phyloP scores from a whole-genome alignment of 805 yeast species.

The Myxozyma udenii region DNA sequence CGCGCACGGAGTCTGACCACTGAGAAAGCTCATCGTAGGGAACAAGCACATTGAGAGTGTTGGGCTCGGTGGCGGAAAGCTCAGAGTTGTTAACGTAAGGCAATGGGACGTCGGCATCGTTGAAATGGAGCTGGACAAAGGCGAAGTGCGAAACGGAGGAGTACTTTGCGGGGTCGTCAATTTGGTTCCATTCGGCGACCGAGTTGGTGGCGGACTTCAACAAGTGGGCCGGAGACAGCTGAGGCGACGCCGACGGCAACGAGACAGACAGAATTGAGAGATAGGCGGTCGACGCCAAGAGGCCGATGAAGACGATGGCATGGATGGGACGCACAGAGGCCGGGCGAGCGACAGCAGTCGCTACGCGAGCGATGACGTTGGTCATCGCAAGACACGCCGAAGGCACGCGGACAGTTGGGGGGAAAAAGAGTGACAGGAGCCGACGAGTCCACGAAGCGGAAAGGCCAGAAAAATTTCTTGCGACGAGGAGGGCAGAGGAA shows the following conservation, averaged over 20 bases:
- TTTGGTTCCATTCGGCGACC: conserved; percentile 48
- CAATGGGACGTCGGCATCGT: conserved; percentile 41
- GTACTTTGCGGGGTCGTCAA: conserved; percentile 45
- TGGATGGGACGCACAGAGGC: conserved; percentile 65
- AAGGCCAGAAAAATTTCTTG: neutral
- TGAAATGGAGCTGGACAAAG: conserved; percentile 58
- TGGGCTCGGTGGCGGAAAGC: conserved; percentile 1
- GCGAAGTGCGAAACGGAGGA: conserved; percentile 48
- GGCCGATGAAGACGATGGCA: conserved; percentile 64
- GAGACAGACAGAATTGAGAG: conserved; percentile 52
- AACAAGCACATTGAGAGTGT: conserved; percentile 43
- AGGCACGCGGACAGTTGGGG: neutral
- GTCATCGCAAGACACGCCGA: conserved; percentile 12
- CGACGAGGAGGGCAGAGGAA: neutral
- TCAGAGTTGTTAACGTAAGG: conserved; percentile 16
- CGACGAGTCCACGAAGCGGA: neutral
- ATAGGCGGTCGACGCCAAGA: conserved; percentile 77
- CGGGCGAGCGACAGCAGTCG: conserved; percentile 22
- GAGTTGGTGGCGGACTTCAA: conserved; percentile 42
- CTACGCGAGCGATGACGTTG: conserved; percentile 16
- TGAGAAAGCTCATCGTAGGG: conserved; percentile 33
- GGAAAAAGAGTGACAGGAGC: neutral
- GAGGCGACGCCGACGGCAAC: conserved; percentile 33
- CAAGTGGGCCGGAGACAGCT: conserved; percentile 28
- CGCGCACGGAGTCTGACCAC: conserved; percentile 35